Evolutionary conservation across 106 monocot genomes (phyloP), one percentile per base, ranked within the genome.

Genomic region (Acorus calamus): DNA sequence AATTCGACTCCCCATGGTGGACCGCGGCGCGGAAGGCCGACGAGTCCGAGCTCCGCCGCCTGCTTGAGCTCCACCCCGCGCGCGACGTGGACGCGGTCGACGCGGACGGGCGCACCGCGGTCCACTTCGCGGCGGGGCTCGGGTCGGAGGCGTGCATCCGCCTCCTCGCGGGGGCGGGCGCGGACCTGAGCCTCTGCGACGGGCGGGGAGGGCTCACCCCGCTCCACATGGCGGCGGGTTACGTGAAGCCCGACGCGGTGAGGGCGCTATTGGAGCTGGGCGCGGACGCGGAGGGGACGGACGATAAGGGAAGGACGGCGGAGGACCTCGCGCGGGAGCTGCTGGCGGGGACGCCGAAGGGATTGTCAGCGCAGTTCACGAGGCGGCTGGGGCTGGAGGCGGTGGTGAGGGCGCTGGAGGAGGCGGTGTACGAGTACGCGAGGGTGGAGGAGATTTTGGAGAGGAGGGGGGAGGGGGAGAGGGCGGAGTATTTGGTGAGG

Each of bases 401-500:
- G 11, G 79, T 72, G 9, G 64, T 74, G 44, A 68, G 55, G 57
- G 92, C 82, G 79, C 58, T 92, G 71, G 92, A 92, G 61, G 78
- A 56, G 69, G 84, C 79, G 43, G 78, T 84, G 55, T 87, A 79
- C 50, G 92, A 92, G 76, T 92, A 78, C 76, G 88, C 69, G 42
- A 80, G 88, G 68, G 88, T 92, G 47, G 88, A 77, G 69, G 77
- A 61, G 73, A 66, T 88, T 28, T 47, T 92, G 56, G 92, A 92
- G 52, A 84, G 68, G 53, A 74, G 92, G 49, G 92, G 92, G 4
- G 53, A 88, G 45, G 79, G 75, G 8, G 77, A 73, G 66, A 67
- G 65, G 66, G 67, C 78, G 70, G 88, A 92, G 82, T 92, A 85
- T 73, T 64, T 92, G 56, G 80, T 92, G 60, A 79, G 82, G 78